Percentiles rank a stretch among this genome's conserved stretches.
Conservation (phyloP, 1,139 yeast genomes). For the Geotrichum armillariae region DNA sequence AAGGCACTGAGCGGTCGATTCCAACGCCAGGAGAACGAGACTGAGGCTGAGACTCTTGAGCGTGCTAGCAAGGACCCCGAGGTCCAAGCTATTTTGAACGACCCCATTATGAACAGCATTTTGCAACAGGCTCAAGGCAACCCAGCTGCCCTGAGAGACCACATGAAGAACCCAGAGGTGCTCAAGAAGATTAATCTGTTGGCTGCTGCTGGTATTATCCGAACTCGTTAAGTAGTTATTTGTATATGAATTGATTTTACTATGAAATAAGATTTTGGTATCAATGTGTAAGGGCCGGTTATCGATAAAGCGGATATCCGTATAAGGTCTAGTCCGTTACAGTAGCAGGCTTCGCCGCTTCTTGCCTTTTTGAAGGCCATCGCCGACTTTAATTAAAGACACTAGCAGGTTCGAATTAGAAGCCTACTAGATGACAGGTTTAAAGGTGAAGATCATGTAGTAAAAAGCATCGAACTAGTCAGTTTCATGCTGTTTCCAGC, state of each 20-base stretch:
- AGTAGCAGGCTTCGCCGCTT: no score
- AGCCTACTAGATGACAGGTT: no score
- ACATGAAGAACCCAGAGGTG: conserved; percentile 95
- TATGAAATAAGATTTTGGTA: no score
- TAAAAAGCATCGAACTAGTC: no score
- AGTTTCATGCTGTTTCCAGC: no score
- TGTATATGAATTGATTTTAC: no score
- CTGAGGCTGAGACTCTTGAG: conserved; percentile 92
- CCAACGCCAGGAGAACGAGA: conserved; percentile 80
- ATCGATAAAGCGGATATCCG: no score
- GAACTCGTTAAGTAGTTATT: conserved; percentile 61
- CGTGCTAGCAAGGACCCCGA: conserved; percentile 94
- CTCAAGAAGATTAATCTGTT: conserved; percentile 84
- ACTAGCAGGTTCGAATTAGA: no score
- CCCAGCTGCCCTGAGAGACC: conserved; percentile 96
- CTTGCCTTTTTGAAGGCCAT: no score
- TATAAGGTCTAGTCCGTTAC: no score
- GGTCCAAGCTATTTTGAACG: conserved; percentile 84
- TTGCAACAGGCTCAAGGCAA: conserved; percentile 91
- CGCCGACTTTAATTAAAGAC: no score
- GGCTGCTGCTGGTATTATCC: conserved; percentile 95
- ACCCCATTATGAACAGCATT: conserved; percentile 96
- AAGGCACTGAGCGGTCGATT: conserved; percentile 82
- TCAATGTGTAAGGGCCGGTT: neutral
- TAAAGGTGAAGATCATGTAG: no score